Percentiles rank a stretch among this genome's conserved stretches.
phyloP scores from a whole-genome alignment of 352 stramenopile genomes.

The Globisporangium splendens region DNA sequence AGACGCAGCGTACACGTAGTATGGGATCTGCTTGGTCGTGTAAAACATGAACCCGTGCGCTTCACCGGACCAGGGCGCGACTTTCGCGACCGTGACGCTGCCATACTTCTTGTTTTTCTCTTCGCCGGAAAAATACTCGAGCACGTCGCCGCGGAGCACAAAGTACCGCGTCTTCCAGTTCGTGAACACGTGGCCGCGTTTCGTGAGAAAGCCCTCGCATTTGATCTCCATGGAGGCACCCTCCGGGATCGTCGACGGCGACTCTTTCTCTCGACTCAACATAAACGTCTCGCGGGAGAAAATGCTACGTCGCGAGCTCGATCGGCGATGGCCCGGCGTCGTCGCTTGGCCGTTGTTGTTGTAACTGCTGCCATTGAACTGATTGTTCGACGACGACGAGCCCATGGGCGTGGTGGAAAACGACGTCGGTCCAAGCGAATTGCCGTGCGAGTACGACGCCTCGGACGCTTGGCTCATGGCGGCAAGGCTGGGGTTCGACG shows the following conservation, averaged over 20 bases:
- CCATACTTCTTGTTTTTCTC: conserved; percentile 85
- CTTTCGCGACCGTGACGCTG: conserved; percentile 84
- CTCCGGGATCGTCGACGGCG: conserved; percentile 56
- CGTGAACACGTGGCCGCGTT: conserved; percentile 85
- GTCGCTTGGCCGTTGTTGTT: conserved; percentile 30
- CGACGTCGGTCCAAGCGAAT: conserved; percentile 66
- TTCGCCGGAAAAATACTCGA: conserved; percentile 84
- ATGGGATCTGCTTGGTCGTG: conserved; percentile 86
- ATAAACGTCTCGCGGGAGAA: conserved; percentile 75
- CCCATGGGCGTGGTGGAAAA: conserved; percentile 14
- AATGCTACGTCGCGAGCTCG: conserved; percentile 64
- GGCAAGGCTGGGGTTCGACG: conserved; percentile 67
- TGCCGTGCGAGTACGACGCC: conserved; percentile 32
- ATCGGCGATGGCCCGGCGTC: conserved; percentile 28
- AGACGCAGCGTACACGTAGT: conserved; percentile 87
- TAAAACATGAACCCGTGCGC: conserved; percentile 90
- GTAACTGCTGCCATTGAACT: conserved; percentile 27
- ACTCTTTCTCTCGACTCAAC: conserved; percentile 72
- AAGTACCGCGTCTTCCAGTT: conserved; percentile 92
- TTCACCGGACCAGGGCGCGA: conserved; percentile 81
- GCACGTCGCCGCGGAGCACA: conserved; percentile 71
- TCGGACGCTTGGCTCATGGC: conserved; percentile 34
- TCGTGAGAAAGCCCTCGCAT: conserved; percentile 83
- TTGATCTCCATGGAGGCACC: conserved; percentile 43
- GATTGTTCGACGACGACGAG: conserved; percentile 17